Evolutionary conservation across 345 rosid genomes (phyloP), one percentile per base, ranked within the genome.

Genomic region (Linum usitatissimum): DNA sequence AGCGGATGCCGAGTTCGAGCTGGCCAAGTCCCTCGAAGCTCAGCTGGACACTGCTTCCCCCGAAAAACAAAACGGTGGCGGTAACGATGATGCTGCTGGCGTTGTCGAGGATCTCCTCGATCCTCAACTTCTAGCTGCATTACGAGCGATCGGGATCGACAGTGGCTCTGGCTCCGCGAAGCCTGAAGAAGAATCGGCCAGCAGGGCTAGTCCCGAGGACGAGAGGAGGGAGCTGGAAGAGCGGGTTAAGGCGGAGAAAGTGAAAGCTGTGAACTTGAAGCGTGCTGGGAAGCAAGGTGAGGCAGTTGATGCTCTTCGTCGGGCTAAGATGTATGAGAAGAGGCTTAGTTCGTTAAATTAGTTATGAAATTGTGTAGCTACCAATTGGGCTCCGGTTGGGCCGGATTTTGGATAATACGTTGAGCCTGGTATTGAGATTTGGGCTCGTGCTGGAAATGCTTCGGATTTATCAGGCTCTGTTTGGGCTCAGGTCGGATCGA

Each of bases 1-100:
- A 83, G 99, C 99, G 17, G 97, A 93, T 66, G 94, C 90, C 36
- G 96, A 93, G 75, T 76, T 81, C 66, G 97, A 93, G 74, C 60
- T 83, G 42, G 99, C 99, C 66, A 93, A 86, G 88, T 62, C 84
- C 69, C 87, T 93, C 48, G 96, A 93, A 76, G 80, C 89, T 58
- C 94, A 82, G 71, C 67, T 90, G 75, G 99, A 87, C 60, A 90
- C 70, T 21, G 30, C 81, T 20, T 59, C 84, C 51, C 69, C 73
- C 18, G 82, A 73, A 64, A 74, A 81, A 19, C 59, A 69, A 19
- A 79, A 38, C 3, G 55, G 38, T 15, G 36, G 66, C 70, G 55
- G 85, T 66, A 71, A 18, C 12, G 81, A 80, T 59, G 28, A 23
- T 23, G 28, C 28, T 23, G 87, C 77, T 63, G 83, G 75, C 55